Base-by-base conservation (phyloP, 2,329 filamentous ascomycete species). In the Moelleriella libera region DNA sequence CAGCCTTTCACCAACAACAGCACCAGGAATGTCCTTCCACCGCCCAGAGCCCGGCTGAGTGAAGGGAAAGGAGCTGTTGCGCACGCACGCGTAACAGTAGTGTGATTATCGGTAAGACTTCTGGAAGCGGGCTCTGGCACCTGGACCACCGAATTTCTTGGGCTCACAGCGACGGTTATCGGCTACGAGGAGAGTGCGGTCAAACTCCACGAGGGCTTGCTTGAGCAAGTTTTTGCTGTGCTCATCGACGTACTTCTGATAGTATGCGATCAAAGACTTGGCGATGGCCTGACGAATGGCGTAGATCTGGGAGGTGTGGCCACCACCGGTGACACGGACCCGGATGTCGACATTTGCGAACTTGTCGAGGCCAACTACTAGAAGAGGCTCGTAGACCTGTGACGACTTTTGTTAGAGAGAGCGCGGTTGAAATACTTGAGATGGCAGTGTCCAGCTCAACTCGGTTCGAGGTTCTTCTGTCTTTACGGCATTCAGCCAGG, bases 191-290 rank as follows among this genome's bases (percentile, higher is more conserved):
- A 98, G 84, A 68, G 88, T 94, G 67, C 89, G 83, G 80, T 95
- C 88, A 79, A 90, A 98, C 71, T 88, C 82, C 66, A 90, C 86
- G 61, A 98, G 83, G 60, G 87, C 86, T 75, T 90, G 85, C 88
- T 97, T 98, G 67, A 98, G 82, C 75, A 88, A 80, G 83, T 97
- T 96, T 86, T 98, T 98, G 78, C 85, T 88, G 85, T 97, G 89
- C 85, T 98, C 92, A 69, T 98, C 92, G 74, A 97, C 88, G 77
- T 83, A 98, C 82, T 98, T 96, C 78, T 96, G 90, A 85, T 96
- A 97, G 85, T 96, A 96, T 72, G 88, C 65, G 60, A 68, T 65
- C 50, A 68, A 59, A 52, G 64, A 62, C 83, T 97, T 98, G 77
- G 89, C 83, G 68, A 98, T 97, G 64, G 92, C 90, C 78, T 98